phyloP scores from a whole-genome alignment of 805 yeast genomes.

The Pichia pseudocactophila region DNA sequence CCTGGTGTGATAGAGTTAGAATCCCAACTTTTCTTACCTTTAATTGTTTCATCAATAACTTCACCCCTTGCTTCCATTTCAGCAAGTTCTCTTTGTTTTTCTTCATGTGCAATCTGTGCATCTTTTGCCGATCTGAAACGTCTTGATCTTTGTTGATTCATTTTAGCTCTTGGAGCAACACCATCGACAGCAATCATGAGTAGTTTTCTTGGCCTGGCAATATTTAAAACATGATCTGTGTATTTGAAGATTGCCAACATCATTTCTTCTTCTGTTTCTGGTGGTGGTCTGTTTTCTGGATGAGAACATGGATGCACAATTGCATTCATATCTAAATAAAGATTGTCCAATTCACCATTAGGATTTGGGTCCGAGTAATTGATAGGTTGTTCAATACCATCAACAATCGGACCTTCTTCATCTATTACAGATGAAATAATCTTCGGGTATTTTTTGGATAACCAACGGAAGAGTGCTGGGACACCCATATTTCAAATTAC shows the following conservation, averaged over 20 bases:
- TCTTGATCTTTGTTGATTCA: slow-evolving; percentile 95
- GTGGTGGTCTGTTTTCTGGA: slow-evolving; percentile 94
- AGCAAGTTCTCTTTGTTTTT: slow-evolving; percentile 48
- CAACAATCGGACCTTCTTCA: slow-evolving; percentile 49
- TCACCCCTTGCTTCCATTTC: slow-evolving; percentile 63
- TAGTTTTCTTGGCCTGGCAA: slow-evolving; percentile 93
- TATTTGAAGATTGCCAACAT: slow-evolving; percentile 85
- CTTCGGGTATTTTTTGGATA: slow-evolving; percentile 87
- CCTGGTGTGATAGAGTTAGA: slow-evolving; percentile 97
- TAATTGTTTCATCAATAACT: slow-evolving; percentile 63
- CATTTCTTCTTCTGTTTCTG: slow-evolving; percentile 96
- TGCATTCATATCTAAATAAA: slow-evolving; percentile 97
- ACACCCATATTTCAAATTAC: slow-evolving; percentile 83
- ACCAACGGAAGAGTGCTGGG: slow-evolving; percentile 96
- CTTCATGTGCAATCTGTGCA: slow-evolving; percentile 70
- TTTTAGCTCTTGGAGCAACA: slow-evolving; percentile 96
- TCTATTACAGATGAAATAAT: slow-evolving; percentile 86
- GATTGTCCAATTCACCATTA: slow-evolving; percentile 90
- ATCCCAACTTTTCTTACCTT: slow-evolving; percentile 80
- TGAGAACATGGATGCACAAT: slow-evolving; percentile 99
- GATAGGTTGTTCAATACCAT: slow-evolving; percentile 56
- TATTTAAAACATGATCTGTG: slow-evolving; percentile 81
- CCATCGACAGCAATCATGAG: slow-evolving; percentile 97
- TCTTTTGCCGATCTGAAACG: slow-evolving; percentile 89
- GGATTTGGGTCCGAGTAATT: slow-evolving; percentile 73